Percentiles rank a stretch among this genome's conserved stretches.
phyloP scores from a whole-genome alignment of 2,329 filamentous ascomycete species.

The Malbranchea zuffiana region DNA sequence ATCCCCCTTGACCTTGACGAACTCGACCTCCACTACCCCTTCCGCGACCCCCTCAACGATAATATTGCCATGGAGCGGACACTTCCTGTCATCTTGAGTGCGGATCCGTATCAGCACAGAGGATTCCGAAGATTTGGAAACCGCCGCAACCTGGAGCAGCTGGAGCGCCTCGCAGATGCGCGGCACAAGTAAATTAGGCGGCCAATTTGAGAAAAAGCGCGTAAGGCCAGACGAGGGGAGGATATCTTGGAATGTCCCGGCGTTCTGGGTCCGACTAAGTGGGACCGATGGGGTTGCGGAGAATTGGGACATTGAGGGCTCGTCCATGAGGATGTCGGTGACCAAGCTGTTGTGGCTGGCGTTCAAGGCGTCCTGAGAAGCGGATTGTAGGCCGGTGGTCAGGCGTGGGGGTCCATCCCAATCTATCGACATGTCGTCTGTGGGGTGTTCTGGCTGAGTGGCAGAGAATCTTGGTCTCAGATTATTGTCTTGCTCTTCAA shows the following conservation, averaged over 20 bases:
- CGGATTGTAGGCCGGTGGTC: slow-evolving; percentile 34
- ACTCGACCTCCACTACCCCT: slow-evolving; percentile 71
- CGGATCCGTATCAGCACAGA: slow-evolving; percentile 60
- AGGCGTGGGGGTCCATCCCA: slow-evolving; percentile 67
- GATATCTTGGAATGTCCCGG: slow-evolving; percentile 80
- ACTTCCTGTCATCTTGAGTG: slow-evolving; percentile 48
- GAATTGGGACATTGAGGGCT: slow-evolving; percentile 78
- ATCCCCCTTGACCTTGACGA: slow-evolving; percentile 91
- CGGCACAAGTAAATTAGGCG: slow-evolving; percentile 63
- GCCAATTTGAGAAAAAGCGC: slow-evolving; percentile 79
- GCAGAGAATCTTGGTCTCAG: slow-evolving; percentile 51
- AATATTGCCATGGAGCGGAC: slow-evolving; percentile 35
- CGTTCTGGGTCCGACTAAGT: slow-evolving; percentile 76
- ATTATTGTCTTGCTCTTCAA: slow-evolving; percentile 42
- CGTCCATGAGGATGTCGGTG: slow-evolving; percentile 62
- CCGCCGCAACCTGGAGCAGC: slow-evolving; percentile 66
- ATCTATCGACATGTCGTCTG: slow-evolving; percentile 67
- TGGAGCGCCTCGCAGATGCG: slow-evolving; percentile 73
- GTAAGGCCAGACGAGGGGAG: slow-evolving; percentile 78
- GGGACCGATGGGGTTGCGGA: slow-evolving; percentile 66
- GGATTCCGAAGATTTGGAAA: slow-evolving; percentile 33
- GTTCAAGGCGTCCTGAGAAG: slow-evolving; percentile 34
- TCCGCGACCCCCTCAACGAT: slow-evolving; percentile 36
- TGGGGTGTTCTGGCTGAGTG: slow-evolving; percentile 75
- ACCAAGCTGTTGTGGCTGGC: slow-evolving; percentile 32